A percentile compares a stretch with the other conserved stretches of the same genome.
phyloP scores from a whole-genome alignment of 108 stramenopile genomes.

The Aurantiochytrium sp. region DNA sequence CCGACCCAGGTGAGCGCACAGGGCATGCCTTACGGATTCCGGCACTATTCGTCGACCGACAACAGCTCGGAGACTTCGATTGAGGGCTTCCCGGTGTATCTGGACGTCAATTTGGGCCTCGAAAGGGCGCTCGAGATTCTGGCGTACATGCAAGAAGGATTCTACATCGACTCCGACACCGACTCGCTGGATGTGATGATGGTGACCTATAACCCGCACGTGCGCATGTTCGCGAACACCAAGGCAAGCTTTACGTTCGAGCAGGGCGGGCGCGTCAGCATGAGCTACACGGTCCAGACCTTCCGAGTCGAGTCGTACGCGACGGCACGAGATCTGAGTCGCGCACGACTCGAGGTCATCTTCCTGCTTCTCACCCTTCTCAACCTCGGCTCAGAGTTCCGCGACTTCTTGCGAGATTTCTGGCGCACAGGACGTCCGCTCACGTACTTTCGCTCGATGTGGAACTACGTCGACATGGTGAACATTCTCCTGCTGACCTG shows the following conservation, averaged over 20 bases:
- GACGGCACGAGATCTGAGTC: background rate
- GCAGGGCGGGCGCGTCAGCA: background rate
- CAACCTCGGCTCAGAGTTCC: background rate
- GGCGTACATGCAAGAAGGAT: conserved; percentile 11
- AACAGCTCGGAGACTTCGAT: background rate
- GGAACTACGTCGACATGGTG: conserved; percentile 30
- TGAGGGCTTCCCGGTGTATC: conserved; percentile 1
- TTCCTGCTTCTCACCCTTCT: background rate
- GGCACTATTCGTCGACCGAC: background rate
- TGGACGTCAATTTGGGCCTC: background rate
- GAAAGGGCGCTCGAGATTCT: background rate
- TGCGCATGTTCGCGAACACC: background rate
- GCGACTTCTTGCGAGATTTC: background rate
- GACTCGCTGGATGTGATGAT: background rate
- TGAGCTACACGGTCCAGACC: background rate
- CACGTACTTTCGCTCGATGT: background rate
- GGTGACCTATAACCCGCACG: background rate
- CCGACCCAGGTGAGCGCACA: background rate
- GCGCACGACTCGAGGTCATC: background rate
- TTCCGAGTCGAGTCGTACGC: background rate
- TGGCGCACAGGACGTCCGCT: background rate
- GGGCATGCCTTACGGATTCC: background rate
- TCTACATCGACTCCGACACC: background rate
- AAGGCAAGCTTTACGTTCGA: background rate
- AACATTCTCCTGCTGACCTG: background rate